Evolutionary conservation across 164 flowering plant species (phyloP).

Genomic region (Paratinospora sagittata): DNA sequence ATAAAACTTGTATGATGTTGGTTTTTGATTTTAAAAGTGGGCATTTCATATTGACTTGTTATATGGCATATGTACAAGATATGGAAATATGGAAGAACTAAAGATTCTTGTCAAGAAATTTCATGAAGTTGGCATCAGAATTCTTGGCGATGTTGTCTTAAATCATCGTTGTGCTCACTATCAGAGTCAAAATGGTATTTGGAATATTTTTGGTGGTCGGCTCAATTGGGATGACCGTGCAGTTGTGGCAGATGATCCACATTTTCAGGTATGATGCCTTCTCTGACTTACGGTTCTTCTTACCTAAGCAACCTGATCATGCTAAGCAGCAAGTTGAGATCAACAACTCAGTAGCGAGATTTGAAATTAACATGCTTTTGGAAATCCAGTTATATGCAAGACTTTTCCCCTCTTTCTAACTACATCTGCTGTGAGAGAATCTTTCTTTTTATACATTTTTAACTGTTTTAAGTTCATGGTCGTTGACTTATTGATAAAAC

Average conservation of each 20-base stretch:
- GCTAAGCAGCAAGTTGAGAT: not conserved
- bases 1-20: not conserved
- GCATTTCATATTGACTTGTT: constrained; percentile 1
- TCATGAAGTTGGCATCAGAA: constrained; percentile 71
- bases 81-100: constrained; percentile 78
- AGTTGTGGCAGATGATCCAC: constrained; percentile 94
- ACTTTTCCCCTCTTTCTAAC: too few relatives aligned
- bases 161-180: constrained; percentile 93
- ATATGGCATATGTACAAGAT: constrained; percentile 35
- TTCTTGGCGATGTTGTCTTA: constrained; percentile 88
- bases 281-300: not conserved
- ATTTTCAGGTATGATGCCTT: constrained; percentile 72
- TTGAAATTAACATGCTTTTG: not conserved
- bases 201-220: constrained; percentile 96
- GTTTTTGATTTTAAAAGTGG: not conserved
- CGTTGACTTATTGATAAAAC: not conserved
- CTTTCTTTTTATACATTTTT: too few relatives aligned
- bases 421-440: too few relatives aligned
- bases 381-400: not conserved
- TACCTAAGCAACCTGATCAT: not conserved
- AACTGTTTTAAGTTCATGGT: not conserved
- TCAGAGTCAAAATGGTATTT: constrained; percentile 80
- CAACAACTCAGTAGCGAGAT: not conserved
- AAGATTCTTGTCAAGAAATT: constrained; percentile 57
- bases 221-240: constrained; percentile 97